Evolutionary conservation across 2,329 filamentous ascomycete species (phyloP).

Genomic region (Exophiala alcalophila): DNA sequence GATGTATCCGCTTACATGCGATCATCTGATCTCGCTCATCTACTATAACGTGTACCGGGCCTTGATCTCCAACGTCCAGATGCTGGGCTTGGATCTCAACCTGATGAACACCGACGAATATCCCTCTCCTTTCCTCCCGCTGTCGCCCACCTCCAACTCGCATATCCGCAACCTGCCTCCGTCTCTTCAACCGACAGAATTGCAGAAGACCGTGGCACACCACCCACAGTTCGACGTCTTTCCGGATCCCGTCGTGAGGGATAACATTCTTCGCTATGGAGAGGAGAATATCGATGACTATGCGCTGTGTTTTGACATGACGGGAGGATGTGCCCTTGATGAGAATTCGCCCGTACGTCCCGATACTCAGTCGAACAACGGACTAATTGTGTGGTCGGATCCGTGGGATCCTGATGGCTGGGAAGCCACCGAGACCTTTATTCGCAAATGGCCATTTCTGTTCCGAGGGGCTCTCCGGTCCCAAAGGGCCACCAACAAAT

Average conservation of each 20-base stretch:
- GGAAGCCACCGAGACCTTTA: slow-evolving; percentile 49
- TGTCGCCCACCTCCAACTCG: slow-evolving; percentile 19
- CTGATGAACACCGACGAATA: slow-evolving; percentile 28
- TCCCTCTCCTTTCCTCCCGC: slow-evolving; percentile 25
- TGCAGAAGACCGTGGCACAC: slow-evolving; percentile 40
- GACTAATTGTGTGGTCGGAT: slow-evolving; percentile 51
- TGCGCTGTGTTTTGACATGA: slow-evolving; percentile 40
- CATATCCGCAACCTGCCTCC: slow-evolving; percentile 29
- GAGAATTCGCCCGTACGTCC: not conserved
- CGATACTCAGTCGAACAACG: slow-evolving; percentile 29
- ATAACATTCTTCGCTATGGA: slow-evolving; percentile 39
- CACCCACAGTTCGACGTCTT: slow-evolving; percentile 43
- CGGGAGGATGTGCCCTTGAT: too few species aligned
- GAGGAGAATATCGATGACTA: slow-evolving; percentile 36
- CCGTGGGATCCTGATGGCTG: slow-evolving; percentile 46
- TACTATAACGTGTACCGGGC: slow-evolving; percentile 39
- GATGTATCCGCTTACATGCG: slow-evolving; percentile 28
- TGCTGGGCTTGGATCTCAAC: slow-evolving; percentile 32
- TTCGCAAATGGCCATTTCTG: slow-evolving; percentile 43
- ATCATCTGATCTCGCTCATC: slow-evolving; percentile 37
- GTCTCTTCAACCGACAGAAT: slow-evolving; percentile 38
- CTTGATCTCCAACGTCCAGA: slow-evolving; percentile 32
- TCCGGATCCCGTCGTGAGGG: slow-evolving; percentile 39
- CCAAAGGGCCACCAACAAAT: slow-evolving; percentile 22
- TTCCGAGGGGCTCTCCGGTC: slow-evolving; percentile 12